These are phyloP conservation scores for Leucocoprinus birnbaumii DNA, from an alignment of 768 basidiomycete genomes.

Conservation along the genomic window DNA sequence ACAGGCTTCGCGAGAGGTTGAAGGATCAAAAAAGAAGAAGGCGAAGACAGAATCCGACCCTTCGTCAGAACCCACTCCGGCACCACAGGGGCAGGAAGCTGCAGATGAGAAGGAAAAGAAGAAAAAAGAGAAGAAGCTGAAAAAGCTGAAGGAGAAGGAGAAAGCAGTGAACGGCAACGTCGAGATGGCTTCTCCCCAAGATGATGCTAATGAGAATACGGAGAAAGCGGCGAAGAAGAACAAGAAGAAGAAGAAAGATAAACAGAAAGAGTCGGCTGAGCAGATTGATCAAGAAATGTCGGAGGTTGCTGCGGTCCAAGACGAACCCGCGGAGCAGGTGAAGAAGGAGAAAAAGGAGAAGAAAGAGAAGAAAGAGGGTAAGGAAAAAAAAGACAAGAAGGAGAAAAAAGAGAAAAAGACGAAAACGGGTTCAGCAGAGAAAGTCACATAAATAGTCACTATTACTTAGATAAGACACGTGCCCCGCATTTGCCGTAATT, in stretches of 20 bases:
- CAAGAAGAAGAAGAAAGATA: conserved; percentile 18
- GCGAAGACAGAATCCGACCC: conserved; percentile 22
- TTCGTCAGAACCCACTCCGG: conserved; percentile 11
- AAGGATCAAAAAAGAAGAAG: conserved; percentile 29
- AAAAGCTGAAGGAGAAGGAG: conserved; percentile 17
- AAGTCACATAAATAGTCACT: conserved; percentile 10
- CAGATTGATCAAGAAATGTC: too few relatives aligned
- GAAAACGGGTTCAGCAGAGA: conserved; percentile 12
- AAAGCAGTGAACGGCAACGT: conserved; percentile 10
- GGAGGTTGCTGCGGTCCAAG: conserved; percentile 10
- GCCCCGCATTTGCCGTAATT: conserved; percentile 1
- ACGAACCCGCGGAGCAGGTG: conserved; percentile 13
- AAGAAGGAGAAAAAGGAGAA: conserved; percentile 21
- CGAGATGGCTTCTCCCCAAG: too few relatives aligned
- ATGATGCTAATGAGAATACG: too few relatives aligned
- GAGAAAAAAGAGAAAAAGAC: conserved; percentile 20
- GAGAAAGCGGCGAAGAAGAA: conserved; percentile 10
- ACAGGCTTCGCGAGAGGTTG: conserved; percentile 4
- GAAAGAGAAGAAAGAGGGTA: conserved; percentile 29
- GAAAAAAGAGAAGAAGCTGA: conserved; percentile 22
- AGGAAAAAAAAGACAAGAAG: conserved; percentile 22
- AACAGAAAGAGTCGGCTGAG: conserved; percentile 15
- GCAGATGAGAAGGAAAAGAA: conserved; percentile 19
- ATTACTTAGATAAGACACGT: conserved; percentile 6
- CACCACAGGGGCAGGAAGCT: conserved; percentile 12